Percentiles rank a stretch among this genome's conserved stretches.
These are phyloP conservation scores for Fusarium drepaniforme DNA, from an alignment of 2,329 filamentous ascomycete genomes.

Conservation along the genomic window DNA sequence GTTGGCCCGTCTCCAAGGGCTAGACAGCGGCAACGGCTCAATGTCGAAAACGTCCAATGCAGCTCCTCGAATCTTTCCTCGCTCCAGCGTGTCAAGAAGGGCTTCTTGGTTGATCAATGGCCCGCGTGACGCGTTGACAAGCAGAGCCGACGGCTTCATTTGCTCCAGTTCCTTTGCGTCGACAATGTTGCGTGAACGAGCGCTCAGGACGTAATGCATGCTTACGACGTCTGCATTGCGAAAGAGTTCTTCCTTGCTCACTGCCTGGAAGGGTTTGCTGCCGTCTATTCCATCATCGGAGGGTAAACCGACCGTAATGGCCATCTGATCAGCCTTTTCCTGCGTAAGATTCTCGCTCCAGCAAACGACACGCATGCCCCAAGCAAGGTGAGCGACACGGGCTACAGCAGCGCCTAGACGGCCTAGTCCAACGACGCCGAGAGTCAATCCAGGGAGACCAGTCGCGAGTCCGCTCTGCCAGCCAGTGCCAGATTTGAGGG, in stretches of 20 bases:
- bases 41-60: neutral
- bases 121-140: constrained; percentile 4
- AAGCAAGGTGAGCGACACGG: constrained; percentile 68
- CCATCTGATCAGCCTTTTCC: constrained; percentile 61
- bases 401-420: constrained; percentile 62
- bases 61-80: neutral
- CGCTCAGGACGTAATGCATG: constrained; percentile 9
- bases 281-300: neutral
- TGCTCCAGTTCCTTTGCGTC: neutral
- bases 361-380: constrained; percentile 73
- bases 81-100: neutral
- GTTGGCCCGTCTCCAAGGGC: neutral
- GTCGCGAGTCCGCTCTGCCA: neutral
- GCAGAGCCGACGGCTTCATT: constrained; percentile 6
- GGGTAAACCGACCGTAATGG: neutral
- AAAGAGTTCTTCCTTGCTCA: constrained; percentile 8
- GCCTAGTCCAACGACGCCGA: constrained; percentile 73
- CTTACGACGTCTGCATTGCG: constrained; percentile 4
- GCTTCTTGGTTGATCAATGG: constrained; percentile 1
- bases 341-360: constrained; percentile 76
- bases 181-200: neutral
- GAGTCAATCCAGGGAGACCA: constrained; percentile 66
- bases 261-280: constrained; percentile 1
- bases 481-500: neutral
- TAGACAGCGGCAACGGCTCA: neutral